Evolutionary conservation across 73 alveolate species (phyloP).

Genomic region (Blepharisma japonicum): DNA sequence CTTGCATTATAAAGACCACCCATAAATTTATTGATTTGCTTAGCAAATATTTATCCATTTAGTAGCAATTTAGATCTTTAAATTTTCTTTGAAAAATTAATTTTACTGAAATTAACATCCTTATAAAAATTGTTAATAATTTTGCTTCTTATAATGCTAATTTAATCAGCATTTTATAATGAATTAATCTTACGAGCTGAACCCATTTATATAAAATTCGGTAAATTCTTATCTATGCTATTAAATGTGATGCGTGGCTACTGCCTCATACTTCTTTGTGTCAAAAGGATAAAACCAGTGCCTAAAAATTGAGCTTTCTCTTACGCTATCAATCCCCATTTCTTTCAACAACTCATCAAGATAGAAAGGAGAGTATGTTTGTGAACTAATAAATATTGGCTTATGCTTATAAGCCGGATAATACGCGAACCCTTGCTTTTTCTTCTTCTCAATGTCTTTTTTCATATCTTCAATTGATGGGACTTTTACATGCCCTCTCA

Average conservation of each 20-base stretch:
- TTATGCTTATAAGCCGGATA: not conserved
- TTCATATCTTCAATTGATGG: not conserved
- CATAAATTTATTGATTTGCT: no score
- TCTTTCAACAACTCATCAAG: not conserved
- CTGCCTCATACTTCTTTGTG: not conserved
- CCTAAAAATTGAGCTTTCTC: not conserved
- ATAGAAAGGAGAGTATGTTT: not conserved
- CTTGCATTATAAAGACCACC: no score
- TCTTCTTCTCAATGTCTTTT: not conserved
- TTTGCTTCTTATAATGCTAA: no score
- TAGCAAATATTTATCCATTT: no score
- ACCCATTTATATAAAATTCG: no score
- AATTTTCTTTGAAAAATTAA: no score
- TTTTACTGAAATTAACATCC: no score
- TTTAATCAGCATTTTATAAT: no score
- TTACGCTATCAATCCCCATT: not conserved
- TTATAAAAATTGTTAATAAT: no score
- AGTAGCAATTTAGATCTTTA: no score
- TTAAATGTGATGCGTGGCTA: not conserved
- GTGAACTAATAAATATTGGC: not conserved
- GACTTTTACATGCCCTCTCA: not conserved
- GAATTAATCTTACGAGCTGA: no score
- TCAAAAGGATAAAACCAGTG: not conserved
- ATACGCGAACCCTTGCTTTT: not conserved
- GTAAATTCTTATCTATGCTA: no score